A percentile compares a stretch with the other conserved stretches of the same genome.
These are phyloP conservation scores for Leccinum imitatum DNA, from an alignment of 768 basidiomycete species.

Conservation along the genomic window DNA sequence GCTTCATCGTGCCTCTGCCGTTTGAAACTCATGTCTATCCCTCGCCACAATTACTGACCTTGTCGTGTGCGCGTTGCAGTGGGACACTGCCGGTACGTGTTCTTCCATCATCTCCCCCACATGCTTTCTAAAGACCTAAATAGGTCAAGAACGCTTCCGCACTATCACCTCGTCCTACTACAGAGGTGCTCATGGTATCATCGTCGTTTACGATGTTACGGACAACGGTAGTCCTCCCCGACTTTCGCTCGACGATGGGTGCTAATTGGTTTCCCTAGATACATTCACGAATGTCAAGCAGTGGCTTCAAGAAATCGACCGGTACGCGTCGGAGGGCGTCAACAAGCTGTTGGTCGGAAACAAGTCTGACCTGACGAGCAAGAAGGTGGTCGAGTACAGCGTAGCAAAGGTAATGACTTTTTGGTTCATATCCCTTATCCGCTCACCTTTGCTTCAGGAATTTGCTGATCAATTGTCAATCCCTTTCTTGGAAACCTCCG, in stretches of 20 bases:
- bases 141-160: conserved; percentile 96
- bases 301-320: conserved; percentile 90
- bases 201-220: conserved; percentile 98
- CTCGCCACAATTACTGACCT: conserved; percentile 10
- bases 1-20: not conserved
- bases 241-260: conserved; percentile 1
- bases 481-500: conserved; percentile 98
- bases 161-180: conserved; percentile 99
- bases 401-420: conserved; percentile 69
- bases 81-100: conserved; percentile 90
- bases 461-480: conserved; percentile 93
- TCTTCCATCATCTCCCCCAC: not conserved
- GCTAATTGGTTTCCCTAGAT: conserved; percentile 48
- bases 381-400: conserved; percentile 91
- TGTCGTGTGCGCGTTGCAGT: conserved; percentile 42
- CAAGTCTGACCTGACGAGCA: conserved; percentile 97
- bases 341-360: conserved; percentile 99
- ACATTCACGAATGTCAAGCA: conserved; percentile 96
- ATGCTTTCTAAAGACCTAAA: conserved; percentile 4
- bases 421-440: not conserved
- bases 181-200: conserved; percentile 96
- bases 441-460: conserved; percentile 52
- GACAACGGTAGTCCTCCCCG: conserved; percentile 65
- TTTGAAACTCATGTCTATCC: not conserved
- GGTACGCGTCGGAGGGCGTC: conserved; percentile 96